Evolutionary conservation across 768 basidiomycete species (phyloP), one percentile per base, ranked within the genome.

Genomic region (Xerocomellus intermedius): DNA sequence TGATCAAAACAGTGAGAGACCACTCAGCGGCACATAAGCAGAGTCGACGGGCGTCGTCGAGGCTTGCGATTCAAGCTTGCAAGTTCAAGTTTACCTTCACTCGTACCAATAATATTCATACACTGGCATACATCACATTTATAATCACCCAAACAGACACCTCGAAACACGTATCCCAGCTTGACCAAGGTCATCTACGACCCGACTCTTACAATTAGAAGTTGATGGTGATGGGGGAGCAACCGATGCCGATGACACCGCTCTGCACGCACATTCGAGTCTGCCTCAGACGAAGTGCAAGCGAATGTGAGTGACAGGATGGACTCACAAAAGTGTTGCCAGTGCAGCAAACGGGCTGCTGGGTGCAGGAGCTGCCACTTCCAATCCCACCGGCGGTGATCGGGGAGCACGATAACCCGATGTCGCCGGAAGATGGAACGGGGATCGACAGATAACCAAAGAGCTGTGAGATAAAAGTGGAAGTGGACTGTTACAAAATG

Each of bases 321-420:
- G 16, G 26, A 39, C 52, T 39, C 14, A 54, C 48, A 12, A 43
- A 48, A 4, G 5, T 26, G 24, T 49, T 21, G 1, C 52, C 56
- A 13, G n/a, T 48, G 35, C 41, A 57, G n/a, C 56, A 54, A 30
- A 51, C 22, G 5, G 50, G 24, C 50, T 42, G 33, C 10, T 24
- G 28, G 13, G 24, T 12, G 36, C 30, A 53, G 8, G 30, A 2
- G 17, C 19, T 33, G 12, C 45, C 52, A 21, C 10, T 9, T 1
- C 52, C 36, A 4, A 6, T 19, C 7, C 52, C 52, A 12, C 22
- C 45, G 16, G 21, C 10, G 14, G 39, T 42, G 39, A 37, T 26
- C 53, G 33, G 45, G 13, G 41, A 42, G 39, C 53, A 54, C 13
- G 39, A 48, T 9, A 48, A 19, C 21, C 39, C 53, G n/a, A 54